Evolutionary conservation across 768 basidiomycete species (phyloP), one percentile per base, ranked within the genome.

Genomic region (Xerocomellus amylosporus): DNA sequence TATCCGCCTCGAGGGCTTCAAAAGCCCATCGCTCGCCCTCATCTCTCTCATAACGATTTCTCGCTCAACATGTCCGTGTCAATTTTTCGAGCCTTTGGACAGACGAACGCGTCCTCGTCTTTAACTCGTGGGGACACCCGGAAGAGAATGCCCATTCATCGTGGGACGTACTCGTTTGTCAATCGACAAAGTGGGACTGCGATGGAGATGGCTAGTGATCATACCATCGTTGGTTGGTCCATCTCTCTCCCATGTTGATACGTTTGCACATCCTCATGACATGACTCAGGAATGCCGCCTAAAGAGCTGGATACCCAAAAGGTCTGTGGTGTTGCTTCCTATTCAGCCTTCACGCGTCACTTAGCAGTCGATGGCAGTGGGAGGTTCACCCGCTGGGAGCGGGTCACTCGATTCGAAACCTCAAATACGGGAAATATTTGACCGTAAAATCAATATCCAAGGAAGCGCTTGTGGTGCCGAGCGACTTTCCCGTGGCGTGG

Each of bases 111-210:
- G 1, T 58, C 61, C 4, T 47, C 64, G 28, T 13, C 56, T 14
- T 38, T 34, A 7, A 0, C 58, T 39, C 66, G 66, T 24, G 44
- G 38, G 12, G 55, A 58, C 28, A 50, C 53, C 7, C 54, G 58
- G 37, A 66, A 65, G 58, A 64, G 50, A 46, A 55, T 61, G 9
- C 55, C 68, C 41, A 60, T 71, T 19, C 60, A 65, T 45, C 69
- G 69, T 49, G 68, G 68, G 46, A 69, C 68, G 1, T 70, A 69
- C 53, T 58, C 65, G 14, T 65, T 71, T 45, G 26, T 56, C 54
- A 70, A 70, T 44, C 63, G 68, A 48, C 69, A 71, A 56, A 70
- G 69, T 20, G 69, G 68, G 36, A 69, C 68, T 20, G 63, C 69
- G 22, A 65, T 69, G 63, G 68, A 67, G 41, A 56, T 69, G 63